Base-by-base conservation (phyloP, 2,329 filamentous ascomycete species). In the Aspergillus sp. region DNA sequence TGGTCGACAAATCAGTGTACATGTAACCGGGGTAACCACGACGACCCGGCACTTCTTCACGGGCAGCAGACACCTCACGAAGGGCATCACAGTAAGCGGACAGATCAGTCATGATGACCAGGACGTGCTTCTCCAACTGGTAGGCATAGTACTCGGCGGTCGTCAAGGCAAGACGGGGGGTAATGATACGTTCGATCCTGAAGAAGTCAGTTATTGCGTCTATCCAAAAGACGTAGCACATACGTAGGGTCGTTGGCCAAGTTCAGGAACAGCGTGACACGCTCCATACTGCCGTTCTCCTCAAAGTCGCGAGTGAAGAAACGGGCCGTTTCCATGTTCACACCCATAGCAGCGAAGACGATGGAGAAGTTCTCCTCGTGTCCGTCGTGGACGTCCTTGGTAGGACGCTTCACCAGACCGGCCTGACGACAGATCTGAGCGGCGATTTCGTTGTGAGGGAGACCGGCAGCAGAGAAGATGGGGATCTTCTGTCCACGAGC, bases 11-110 rank as follows among this genome's bases (percentile, higher is more conserved):
- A 87, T 99, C 96, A 70, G 95, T 99, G 85, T 99, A 99, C 95
- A 99, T 99, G 86, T 99, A 99, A 91, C 95, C 95, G 57, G 95
- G 95, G 83, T 95, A 99, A 86, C 95, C 95, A 88, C 95, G 94
- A 79, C 95, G 94, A 85, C 95, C 95, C 42, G 95, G 95, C 47
- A 99, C 95, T 88, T 99, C 95, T 85, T 99, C 95, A 82, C 95
- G 88, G 56, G 95, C 95, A 57, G 95, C 94, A 13, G 95, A 99
- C 54, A 99, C 95, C 81, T 99, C 95, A 86, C 95, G 95, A 67
- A 99, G 89, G 67, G 95, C 96, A 79, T 99, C 95, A 78, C 96
- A 99, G 85, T 99, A 99, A 53, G 95, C 92, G 1, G 95, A 95
- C 70, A 99, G 82, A 85, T 99, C 95, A 57, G 96, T 99, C 76